These are phyloP conservation scores for Yamadazyma songkhlaensis DNA, from an alignment of 1,139 yeast genomes.

Conservation along the genomic window DNA sequence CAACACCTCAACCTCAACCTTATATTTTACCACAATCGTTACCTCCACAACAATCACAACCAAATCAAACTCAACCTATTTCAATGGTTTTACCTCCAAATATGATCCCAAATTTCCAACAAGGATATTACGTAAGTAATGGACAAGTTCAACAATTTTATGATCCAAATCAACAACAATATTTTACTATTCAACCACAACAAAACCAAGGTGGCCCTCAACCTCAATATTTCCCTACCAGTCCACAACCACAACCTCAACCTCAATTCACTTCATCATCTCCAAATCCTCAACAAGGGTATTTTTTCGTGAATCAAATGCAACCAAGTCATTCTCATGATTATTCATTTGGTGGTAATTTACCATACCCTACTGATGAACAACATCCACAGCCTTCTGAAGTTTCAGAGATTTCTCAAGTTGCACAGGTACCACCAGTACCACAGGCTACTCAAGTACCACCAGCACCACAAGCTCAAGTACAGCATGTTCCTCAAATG, in stretches of 20 bases:
- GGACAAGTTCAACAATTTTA: conserved; percentile 38
- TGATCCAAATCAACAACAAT: conserved; percentile 48
- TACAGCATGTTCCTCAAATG: no score
- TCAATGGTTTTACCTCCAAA: conserved; percentile 18
- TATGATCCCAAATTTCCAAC: conserved; percentile 16
- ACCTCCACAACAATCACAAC: conserved; percentile 10
- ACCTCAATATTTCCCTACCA: conserved; percentile 40
- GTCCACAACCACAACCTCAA: conserved; percentile 28
- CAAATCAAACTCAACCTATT: conserved; percentile 6
- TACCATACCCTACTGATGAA: conserved; percentile 16
- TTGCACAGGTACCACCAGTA: no score
- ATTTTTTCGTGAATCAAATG: conserved; percentile 4
- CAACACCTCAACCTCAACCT: conserved; percentile 12
- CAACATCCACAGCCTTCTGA: not conserved
- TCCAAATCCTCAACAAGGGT: conserved; percentile 12
- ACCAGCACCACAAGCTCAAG: no score
- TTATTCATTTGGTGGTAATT: conserved; percentile 15
- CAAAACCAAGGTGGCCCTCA: conserved; percentile 23
- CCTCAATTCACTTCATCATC: conserved; percentile 11
- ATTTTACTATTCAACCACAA: conserved; percentile 41
- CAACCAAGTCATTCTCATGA: conserved; percentile 9
- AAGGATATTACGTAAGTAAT: conserved; percentile 18
- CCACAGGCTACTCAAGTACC: no score
- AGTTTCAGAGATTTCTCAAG: no score
- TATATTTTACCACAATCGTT: conserved; percentile 10